These are phyloP conservation scores for Besnoitia besnoiti DNA, from an alignment of 169 alveolate genomes.

Conservation along the genomic window DNA sequence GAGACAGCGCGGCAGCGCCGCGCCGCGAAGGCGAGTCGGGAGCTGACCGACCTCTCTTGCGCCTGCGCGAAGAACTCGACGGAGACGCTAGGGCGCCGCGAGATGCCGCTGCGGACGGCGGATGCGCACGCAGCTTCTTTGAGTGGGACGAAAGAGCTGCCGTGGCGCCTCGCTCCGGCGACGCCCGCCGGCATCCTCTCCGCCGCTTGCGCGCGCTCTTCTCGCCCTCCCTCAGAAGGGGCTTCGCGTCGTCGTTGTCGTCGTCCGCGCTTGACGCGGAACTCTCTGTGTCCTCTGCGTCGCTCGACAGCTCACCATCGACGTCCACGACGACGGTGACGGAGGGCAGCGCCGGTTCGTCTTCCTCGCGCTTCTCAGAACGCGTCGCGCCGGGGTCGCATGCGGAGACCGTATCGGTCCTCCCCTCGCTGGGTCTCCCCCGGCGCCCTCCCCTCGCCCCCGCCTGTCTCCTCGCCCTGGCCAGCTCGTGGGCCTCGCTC, in stretches of 20 bases:
- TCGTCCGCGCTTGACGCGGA: background rate
- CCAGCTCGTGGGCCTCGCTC: background rate
- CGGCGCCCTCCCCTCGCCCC: background rate
- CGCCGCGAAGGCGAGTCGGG: background rate
- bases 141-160: background rate
- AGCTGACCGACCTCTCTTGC: background rate
- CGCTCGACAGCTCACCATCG: background rate
- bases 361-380: background rate
- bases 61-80: background rate
- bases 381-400: background rate
- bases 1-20: background rate
- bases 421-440: background rate
- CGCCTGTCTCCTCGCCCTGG: background rate
- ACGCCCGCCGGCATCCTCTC: background rate
- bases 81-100: background rate
- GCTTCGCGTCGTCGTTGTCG: background rate
- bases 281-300: background rate
- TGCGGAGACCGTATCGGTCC: no score
- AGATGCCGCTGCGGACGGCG: background rate
- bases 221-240: background rate
- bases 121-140: background rate
- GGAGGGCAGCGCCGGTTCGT: background rate
- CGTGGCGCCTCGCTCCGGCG: background rate
- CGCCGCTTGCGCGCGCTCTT: background rate
- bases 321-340: constrained; percentile 17